Percentiles rank a stretch among this genome's conserved stretches.
These are phyloP conservation scores for Aspergillus fumigatus DNA, from an alignment of 2,329 filamentous ascomycete species.

Conservation along the genomic window DNA sequence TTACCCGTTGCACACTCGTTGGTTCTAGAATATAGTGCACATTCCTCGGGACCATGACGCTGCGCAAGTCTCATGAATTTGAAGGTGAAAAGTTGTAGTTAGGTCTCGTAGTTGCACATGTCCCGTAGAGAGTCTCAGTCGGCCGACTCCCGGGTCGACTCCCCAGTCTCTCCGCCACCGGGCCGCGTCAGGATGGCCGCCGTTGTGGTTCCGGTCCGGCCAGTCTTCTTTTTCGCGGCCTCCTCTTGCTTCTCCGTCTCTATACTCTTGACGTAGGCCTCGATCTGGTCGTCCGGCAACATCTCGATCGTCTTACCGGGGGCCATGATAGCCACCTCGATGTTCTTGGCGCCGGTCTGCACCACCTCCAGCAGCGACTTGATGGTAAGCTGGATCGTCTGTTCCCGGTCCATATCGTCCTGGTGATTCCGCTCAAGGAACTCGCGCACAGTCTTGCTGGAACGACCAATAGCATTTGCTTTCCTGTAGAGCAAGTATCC, in stretches of 20 bases:
- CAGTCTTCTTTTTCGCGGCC: slow-evolving; percentile 92
- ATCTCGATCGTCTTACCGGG: slow-evolving; percentile 89
- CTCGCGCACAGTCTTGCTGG: slow-evolving; percentile 97
- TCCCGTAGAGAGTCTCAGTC: slow-evolving; percentile 12
- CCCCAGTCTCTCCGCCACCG: slow-evolving; percentile 40
- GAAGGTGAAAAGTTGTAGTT: slow-evolving; percentile 12
- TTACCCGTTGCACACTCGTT: not conserved
- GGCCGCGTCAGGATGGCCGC: slow-evolving; percentile 67
- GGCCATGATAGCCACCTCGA: slow-evolving; percentile 97
- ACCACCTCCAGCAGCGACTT: slow-evolving; percentile 98
- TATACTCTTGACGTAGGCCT: slow-evolving; percentile 96
- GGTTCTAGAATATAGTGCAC: not conserved
- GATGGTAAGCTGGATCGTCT: slow-evolving; percentile 93
- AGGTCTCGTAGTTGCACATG: slow-evolving; percentile 19
- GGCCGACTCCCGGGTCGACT: slow-evolving; percentile 15
- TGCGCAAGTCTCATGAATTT: slow-evolving; percentile 9
- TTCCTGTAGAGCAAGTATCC: slow-evolving; percentile 60
- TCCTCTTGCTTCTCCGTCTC: slow-evolving; percentile 99
- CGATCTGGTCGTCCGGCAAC: slow-evolving; percentile 92
- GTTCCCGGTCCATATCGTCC: slow-evolving; percentile 92
- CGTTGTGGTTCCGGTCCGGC: slow-evolving; percentile 44
- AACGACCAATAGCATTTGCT: slow-evolving; percentile 96
- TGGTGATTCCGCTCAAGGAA: slow-evolving; percentile 99
- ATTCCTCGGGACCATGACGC: not conserved
- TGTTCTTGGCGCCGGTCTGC: slow-evolving; percentile 98